phyloP scores from a whole-genome alignment of 108 stramenopile species.

The Seminavis robusta region DNA sequence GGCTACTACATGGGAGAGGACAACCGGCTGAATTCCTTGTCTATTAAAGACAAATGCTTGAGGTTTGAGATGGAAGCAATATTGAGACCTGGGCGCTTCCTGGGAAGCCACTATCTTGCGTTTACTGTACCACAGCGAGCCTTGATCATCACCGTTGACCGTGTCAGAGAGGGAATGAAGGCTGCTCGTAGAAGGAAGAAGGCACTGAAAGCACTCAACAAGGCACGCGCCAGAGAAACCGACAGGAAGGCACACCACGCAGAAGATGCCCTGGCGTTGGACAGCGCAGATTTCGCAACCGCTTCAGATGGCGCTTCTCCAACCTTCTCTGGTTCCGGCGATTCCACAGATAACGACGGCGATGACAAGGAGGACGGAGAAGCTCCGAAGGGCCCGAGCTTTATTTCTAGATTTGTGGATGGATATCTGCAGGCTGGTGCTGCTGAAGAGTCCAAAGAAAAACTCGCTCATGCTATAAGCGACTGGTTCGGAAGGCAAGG shows the following conservation, averaged over 20 bases:
- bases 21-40: slow-evolving; percentile 67
- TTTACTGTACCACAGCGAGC: slow-evolving; percentile 82
- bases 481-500: slow-evolving; percentile 71
- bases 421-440: slow-evolving; percentile 67
- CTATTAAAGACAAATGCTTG: slow-evolving; percentile 72
- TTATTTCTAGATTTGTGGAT: slow-evolving; percentile 80
- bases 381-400: slow-evolving; percentile 53
- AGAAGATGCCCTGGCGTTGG: no score
- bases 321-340: slow-evolving; percentile 24
- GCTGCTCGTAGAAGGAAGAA: slow-evolving; percentile 76
- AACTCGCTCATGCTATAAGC: slow-evolving; percentile 64
- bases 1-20: slow-evolving; percentile 87
- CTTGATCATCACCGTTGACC: slow-evolving; percentile 80
- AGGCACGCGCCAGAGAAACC: not conserved
- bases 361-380: slow-evolving; percentile 6
- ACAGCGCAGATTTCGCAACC: not conserved
- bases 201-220: slow-evolving; percentile 5
- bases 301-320: no score
- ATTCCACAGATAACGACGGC: not conserved
- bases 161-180: slow-evolving; percentile 73
- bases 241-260: slow-evolving; percentile 3
- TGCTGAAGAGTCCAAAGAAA: slow-evolving; percentile 53
- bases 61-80: slow-evolving; percentile 78
- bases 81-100: slow-evolving; percentile 78
- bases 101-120: slow-evolving; percentile 85